phyloP scores from a whole-genome alignment of 805 yeast species.

The Kluyveromyces siamensis region DNA sequence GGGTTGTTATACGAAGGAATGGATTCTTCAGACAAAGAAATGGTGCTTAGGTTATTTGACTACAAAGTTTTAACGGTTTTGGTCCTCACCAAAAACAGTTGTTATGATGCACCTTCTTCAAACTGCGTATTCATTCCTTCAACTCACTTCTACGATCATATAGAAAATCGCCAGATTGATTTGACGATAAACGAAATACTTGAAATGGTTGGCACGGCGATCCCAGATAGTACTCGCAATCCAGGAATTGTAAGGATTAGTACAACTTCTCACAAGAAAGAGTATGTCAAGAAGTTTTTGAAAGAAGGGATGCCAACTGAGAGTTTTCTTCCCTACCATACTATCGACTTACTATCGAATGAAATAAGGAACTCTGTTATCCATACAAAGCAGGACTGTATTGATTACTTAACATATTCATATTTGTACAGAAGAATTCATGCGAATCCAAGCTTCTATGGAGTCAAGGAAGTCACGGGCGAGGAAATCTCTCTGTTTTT shows the following conservation, averaged over 20 bases:
- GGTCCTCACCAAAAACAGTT: constrained; percentile 53
- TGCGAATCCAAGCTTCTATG: constrained; percentile 83
- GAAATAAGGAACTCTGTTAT: constrained; percentile 66
- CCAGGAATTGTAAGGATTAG: constrained; percentile 42
- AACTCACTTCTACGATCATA: constrained; percentile 63
- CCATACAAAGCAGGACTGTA: constrained; percentile 67
- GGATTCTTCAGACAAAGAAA: constrained; percentile 42
- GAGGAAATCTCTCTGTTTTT: constrained; percentile 70
- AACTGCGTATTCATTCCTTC: constrained; percentile 55
- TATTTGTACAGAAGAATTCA: constrained; percentile 75
- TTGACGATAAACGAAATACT: constrained; percentile 55
- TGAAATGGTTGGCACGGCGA: constrained; percentile 53
- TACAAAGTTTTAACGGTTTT: constrained; percentile 46
- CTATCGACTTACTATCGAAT: constrained; percentile 61
- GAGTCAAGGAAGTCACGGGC: constrained; percentile 54
- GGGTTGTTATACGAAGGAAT: constrained; percentile 56
- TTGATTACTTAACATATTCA: constrained; percentile 84
- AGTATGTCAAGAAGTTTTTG: constrained; percentile 64
- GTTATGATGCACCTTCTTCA: constrained; percentile 42
- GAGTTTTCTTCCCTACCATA: constrained; percentile 48
- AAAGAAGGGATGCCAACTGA: constrained; percentile 76
- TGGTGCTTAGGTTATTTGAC: constrained; percentile 44
- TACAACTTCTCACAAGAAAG: constrained; percentile 45
- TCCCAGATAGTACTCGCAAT: constrained; percentile 18
- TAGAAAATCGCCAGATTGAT: constrained; percentile 60